phyloP scores from a whole-genome alignment of 495 filamentous ascomycete genomes.

The Durotheca rogersii region DNA sequence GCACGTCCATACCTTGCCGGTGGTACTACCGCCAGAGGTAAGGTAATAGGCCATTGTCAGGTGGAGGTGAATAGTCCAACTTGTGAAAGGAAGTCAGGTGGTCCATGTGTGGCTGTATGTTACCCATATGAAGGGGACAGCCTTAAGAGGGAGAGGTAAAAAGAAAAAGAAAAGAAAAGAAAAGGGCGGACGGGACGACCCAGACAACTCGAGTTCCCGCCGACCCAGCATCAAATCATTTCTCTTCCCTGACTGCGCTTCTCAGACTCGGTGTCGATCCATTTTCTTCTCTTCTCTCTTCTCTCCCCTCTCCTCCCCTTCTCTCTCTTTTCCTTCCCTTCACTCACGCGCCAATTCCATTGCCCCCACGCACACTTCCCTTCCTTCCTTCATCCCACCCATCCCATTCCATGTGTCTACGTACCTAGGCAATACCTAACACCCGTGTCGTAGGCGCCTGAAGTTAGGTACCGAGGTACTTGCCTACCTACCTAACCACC shows the following conservation, averaged over 20 bases:
- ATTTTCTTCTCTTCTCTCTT: conserved; percentile 1
- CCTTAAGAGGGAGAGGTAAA: not conserved
- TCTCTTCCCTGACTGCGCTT: too few relatives aligned
- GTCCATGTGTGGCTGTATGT: too few relatives aligned
- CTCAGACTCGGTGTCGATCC: not conserved
- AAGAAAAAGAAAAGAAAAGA: not conserved
- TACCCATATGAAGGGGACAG: not conserved
- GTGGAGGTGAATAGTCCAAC: too few relatives aligned
- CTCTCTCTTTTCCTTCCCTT: not conserved
- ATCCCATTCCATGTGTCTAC: conserved; percentile 1
- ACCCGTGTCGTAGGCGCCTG: too few relatives aligned
- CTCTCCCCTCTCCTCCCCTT: not conserved
- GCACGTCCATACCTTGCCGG: too few relatives aligned
- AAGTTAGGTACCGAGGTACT: too few relatives aligned
- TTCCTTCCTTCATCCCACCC: conserved; percentile 4
- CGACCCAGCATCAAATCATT: not conserved
- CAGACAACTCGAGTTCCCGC: conserved; percentile 3
- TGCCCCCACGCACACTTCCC: too few relatives aligned
- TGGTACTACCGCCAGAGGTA: too few relatives aligned
- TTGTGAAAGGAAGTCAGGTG: too few relatives aligned
- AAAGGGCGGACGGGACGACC: conserved; percentile 2
- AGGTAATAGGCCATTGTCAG: too few relatives aligned
- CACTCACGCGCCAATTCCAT: not conserved
- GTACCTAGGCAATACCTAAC: too few relatives aligned
- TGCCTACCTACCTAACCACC: conserved; percentile 12